A percentile compares a stretch with the other conserved stretches of the same genome.
Evolutionary conservation across 108 stramenopile species (phyloP).

Genomic region (Skeletonema tropicum): DNA sequence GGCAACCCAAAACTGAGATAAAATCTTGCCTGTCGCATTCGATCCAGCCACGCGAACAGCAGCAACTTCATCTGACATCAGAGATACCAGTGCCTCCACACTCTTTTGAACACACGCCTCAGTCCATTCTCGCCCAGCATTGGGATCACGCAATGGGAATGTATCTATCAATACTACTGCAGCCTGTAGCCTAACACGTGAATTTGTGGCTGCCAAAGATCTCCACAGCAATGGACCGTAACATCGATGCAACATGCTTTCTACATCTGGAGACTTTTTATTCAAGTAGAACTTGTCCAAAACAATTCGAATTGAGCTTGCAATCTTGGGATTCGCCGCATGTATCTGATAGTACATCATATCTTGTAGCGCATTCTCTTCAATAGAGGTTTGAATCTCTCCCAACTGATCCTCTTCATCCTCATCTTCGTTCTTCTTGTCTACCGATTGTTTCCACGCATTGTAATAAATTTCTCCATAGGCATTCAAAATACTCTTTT

Average conservation of each 20-base stretch:
- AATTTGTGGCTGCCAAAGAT: slow-evolving; percentile 80
- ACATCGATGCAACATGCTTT: slow-evolving; percentile 77
- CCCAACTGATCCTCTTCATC: slow-evolving; percentile 19
- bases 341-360: slow-evolving; percentile 79
- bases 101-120: slow-evolving; percentile 73
- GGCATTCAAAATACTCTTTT: slow-evolving; percentile 58
- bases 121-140: slow-evolving; percentile 40
- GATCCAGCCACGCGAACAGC: slow-evolving; percentile 87
- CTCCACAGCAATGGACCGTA: slow-evolving; percentile 96
- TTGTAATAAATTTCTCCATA: slow-evolving; percentile 89
- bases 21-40: slow-evolving; percentile 72
- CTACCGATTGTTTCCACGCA: slow-evolving; percentile 77
- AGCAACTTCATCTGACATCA: slow-evolving; percentile 79
- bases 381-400: slow-evolving; percentile 60
- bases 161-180: slow-evolving; percentile 76
- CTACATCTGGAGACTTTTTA: slow-evolving; percentile 82
- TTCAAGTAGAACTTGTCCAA: slow-evolving; percentile 75
- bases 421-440: slow-evolving; percentile 13
- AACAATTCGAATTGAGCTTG: slow-evolving; percentile 51
- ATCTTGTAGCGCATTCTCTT: slow-evolving; percentile 86
- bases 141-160: slow-evolving; percentile 93
- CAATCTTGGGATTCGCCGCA: slow-evolving; percentile 41
- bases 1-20: slow-evolving; percentile 86
- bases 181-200: slow-evolving; percentile 86
- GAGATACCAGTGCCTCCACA: slow-evolving; percentile 58